A percentile compares a stretch with the other conserved stretches of the same genome.
Conservation (phyloP, 495 filamentous ascomycete species). For the Tricharina praecox region DNA sequence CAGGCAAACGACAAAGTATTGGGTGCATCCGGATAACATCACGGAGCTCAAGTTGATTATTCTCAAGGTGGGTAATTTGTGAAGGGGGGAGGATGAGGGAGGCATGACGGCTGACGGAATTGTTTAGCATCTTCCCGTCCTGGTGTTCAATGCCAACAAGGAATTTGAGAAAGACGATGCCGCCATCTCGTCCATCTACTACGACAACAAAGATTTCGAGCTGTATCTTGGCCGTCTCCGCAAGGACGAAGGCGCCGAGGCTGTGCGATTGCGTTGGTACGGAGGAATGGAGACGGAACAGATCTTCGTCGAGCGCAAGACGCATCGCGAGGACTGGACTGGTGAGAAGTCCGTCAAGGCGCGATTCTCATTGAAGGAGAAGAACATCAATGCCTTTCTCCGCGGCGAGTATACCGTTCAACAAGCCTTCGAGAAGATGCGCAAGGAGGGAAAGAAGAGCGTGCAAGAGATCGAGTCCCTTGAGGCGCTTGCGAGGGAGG, state of each 20-base stretch:
- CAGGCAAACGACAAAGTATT: slow-evolving; percentile 96
- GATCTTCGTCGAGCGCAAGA: slow-evolving; percentile 95
- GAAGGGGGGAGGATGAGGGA: too few species aligned
- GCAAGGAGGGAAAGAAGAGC: slow-evolving; percentile 84
- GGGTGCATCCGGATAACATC: slow-evolving; percentile 97
- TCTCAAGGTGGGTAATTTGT: slow-evolving; percentile 61
- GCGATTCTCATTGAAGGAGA: slow-evolving; percentile 86
- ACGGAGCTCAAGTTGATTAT: slow-evolving; percentile 96
- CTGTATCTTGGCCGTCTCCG: slow-evolving; percentile 85
- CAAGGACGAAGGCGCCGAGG: slow-evolving; percentile 95
- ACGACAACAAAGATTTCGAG: slow-evolving; percentile 86
- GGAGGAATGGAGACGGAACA: slow-evolving; percentile 87
- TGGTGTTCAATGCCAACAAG: slow-evolving; percentile 95
- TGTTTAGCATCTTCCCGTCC: slow-evolving; percentile 77
- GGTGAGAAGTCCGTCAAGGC: slow-evolving; percentile 98
- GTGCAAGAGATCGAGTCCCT: slow-evolving; percentile 76
- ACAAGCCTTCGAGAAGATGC: slow-evolving; percentile 79
- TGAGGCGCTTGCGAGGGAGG: slow-evolving; percentile 75
- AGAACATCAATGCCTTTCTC: slow-evolving; percentile 83
- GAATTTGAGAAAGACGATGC: slow-evolving; percentile 80
- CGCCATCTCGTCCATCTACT: slow-evolving; percentile 97
- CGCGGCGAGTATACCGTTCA: slow-evolving; percentile 64
- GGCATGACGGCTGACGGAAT: slow-evolving; percentile 10
- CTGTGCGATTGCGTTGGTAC: slow-evolving; percentile 93
- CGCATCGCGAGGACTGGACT: slow-evolving; percentile 97